A percentile compares a stretch with the other conserved stretches of the same genome.
phyloP scores from a whole-genome alignment of 2,329 filamentous ascomycete species.

The Penicillium glabrum region DNA sequence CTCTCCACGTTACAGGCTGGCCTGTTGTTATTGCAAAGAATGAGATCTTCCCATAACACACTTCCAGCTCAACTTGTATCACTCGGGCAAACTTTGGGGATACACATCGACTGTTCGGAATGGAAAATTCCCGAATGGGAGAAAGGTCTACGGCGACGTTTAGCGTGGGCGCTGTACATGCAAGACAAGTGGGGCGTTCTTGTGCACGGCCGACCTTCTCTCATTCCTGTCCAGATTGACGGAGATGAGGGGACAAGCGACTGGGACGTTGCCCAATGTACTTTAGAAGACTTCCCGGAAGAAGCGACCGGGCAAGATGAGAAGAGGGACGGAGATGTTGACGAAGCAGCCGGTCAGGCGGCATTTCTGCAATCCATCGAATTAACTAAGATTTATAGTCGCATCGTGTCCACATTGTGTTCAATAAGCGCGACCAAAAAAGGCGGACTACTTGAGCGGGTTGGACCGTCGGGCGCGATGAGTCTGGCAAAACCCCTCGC shows the following conservation, averaged over 20 bases:
- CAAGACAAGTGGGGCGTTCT: conserved; percentile 56
- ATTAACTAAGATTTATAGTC: not conserved
- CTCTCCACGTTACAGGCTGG: conserved; percentile 58
- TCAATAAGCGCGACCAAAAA: not conserved
- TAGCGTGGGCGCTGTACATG: conserved; percentile 66
- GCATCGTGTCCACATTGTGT: not conserved
- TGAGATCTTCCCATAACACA: conserved; percentile 38
- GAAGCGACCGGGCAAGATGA: not conserved
- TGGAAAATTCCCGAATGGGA: conserved; percentile 50
- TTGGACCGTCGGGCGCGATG: not conserved
- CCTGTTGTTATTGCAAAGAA: conserved; percentile 53
- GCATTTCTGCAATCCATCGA: not conserved
- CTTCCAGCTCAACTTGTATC: not conserved
- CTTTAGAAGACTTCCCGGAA: not conserved
- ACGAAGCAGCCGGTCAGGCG: not conserved
- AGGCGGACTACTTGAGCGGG: not conserved
- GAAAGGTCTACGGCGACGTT: conserved; percentile 58
- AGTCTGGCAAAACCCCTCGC: not conserved
- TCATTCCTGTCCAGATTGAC: conserved; percentile 30
- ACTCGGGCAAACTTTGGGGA: not conserved
- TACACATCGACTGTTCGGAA: not conserved
- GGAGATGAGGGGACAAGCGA: not conserved
- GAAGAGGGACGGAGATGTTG: not conserved
- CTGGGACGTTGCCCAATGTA: not conserved
- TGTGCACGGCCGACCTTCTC: conserved; percentile 59